Base-by-base conservation (phyloP, 352 stramenopile species). In the Globisporangium perplexum region DNA sequence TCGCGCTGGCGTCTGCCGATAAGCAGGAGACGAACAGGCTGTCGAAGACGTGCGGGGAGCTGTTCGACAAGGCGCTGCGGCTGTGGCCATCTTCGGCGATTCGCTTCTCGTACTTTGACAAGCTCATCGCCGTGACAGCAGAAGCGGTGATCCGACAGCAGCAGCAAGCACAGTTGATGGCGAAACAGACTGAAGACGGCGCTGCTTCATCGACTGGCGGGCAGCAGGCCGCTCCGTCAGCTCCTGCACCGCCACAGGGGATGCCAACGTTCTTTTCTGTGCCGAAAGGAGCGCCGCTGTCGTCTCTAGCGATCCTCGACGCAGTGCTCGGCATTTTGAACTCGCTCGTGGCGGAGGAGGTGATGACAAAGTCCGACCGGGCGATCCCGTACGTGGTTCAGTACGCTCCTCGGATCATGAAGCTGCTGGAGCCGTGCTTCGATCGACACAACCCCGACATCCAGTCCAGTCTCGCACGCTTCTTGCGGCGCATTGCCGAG, bases 61-160 rank as follows among this genome's bases (percentile, higher is more conserved):
- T 96, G 0, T 93, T 96, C n/a, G 83, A 92, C 57, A 89, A 90
- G 46, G 86, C 83, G 17, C 65, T 96, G 51, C 74, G 76, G 11
- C 53, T 95, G 43, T 96, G 87, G 87, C 86, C 86, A 0, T 93
- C 85, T 24, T 77, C 83, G 6, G 69, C 78, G 3, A 88, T 96
- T n/a, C 82, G 86, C 20, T 94, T 95, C 60, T 93, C 83, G 38
- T 94, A 95, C 64, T 94, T 96, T 63, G 81, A 96, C 62, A 96
- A 96, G 50, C 65, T 96, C n/a, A 93, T 96, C 28, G 85, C 85
- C 24, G 85, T 95, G 20, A 95, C 85, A 23, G 85, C 85, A 4
- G 85, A 95, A 39, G 79, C 80, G 3, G 77, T 93, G 8, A 83
- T 95, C 64, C 75, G 85, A 7, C 84, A 93, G 30, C 77, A 90